Base-by-base conservation (phyloP, 2,329 filamentous ascomycete genomes). In the Allantophomopsis lycopodina region DNA sequence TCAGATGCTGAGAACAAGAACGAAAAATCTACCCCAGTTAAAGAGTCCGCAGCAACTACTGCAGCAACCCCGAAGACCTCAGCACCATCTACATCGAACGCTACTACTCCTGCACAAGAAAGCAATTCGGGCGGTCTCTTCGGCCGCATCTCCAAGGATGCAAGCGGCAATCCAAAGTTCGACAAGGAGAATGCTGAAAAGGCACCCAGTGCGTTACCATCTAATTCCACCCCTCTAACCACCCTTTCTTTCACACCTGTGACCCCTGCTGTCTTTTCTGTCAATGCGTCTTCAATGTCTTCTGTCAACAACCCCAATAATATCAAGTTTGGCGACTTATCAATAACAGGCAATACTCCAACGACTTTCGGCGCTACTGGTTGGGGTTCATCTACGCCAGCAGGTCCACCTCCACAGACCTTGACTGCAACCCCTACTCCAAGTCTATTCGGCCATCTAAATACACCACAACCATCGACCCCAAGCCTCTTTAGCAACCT, bases 141-240 rank as follows among this genome's bases (percentile, higher is more conserved):
- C 46, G 71, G 74, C 32, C 67, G 72, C 28, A 62, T 76, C 7
- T 67, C 62, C 5, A 69, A 64, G 52, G 66, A 61, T 36, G 58
- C 52, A 14, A 63, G 70, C 44, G 69, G 69, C 2, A 63, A 73
- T 41, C 65, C 68, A 13, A 52, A 72, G 2, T 50, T 55, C 37
- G 52, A 54, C 30, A 55, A 58, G 21, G 51, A 55, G 32, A 57
- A 58, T n/a, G 39, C 46, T 18, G 44, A 37, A 33, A 15, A 34
- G 16, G 35, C 35, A 36, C 21, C 36, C 12, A 38, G 36, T 32
- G 36, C 36, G 17, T 38, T 16, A 38, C 36, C 5, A 54, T 11
- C 10, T 47, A 48, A 45, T 32, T 16, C 49, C 17, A 42, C 49
- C 28, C 41, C 50, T 15, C 41, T 47, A 14, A 45, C 40, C 13